Base-by-base conservation (phyloP, 2,329 filamentous ascomycete genomes). In the Phyllachora maydis region DNA sequence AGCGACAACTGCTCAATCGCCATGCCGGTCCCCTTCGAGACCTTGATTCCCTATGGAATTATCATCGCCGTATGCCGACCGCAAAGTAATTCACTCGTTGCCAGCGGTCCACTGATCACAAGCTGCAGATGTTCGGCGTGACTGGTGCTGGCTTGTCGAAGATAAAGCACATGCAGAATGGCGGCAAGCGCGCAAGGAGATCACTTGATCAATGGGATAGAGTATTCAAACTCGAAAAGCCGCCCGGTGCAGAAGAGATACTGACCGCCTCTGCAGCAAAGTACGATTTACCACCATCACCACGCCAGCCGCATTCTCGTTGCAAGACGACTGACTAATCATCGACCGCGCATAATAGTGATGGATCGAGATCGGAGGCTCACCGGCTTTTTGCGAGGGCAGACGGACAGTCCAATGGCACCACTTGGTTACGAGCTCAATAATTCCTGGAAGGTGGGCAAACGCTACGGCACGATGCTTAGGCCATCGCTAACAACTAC, bases 1-100 rank as follows among this genome's bases (percentile, higher is more conserved):
- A 30, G 32, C 27, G 27, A 26, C 21, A 27, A 29, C 16, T 22
- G 32, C 26, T 32, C 33, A 29, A 31, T 31, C 46, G 46, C 40
- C 25, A 72, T 72, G 66, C 60, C 61, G 29, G 49, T 72, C 32
- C 66, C 66, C 22, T 72, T 70, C 49, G 66, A 72, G 47, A 50
- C 64, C 23, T 41, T 72, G 34, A 52, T 72, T 46, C 65, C 66
- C 20, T 71, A 70, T 46, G 66, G 50, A 45, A 69, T 72, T 54
- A 63, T 71, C 45, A 45, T 65, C 37, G 54, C 47, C 40, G 65
- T 71, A 56, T 46, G 62, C 29, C 32, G 23, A n/a, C n/a, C n/a
- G n/a, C n/a, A n/a, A n/a, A n/a, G n/a, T n/a, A n/a, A n/a, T n/a
- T n/a, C n/a, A n/a, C n/a, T n/a, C n/a, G n/a, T n/a, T n/a, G n/a